Evolutionary conservation across 1,139 yeast species (phyloP).

Genomic region (Pichia sp.): DNA sequence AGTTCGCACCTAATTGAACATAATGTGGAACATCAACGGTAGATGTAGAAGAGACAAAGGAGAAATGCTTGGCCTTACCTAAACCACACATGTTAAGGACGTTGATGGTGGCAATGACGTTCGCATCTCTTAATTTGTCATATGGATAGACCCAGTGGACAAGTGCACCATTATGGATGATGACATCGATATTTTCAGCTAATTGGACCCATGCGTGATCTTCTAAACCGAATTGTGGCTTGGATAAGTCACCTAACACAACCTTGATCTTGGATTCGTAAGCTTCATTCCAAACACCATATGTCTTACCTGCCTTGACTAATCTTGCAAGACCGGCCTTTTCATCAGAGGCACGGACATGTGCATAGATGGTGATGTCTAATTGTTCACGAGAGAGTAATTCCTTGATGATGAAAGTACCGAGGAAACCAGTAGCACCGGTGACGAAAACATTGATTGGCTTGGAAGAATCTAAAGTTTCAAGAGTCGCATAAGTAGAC

Average conservation of each 20-base stretch:
- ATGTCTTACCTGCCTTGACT: constrained; percentile 72
- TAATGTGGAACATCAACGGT: constrained; percentile 83
- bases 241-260: constrained; percentile 80
- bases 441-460: constrained; percentile 76
- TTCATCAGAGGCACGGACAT: constrained; percentile 80
- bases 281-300: constrained; percentile 77
- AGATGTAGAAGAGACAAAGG: constrained; percentile 96
- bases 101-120: constrained; percentile 84
- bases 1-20: constrained; percentile 71
- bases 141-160: constrained; percentile 99
- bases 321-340: constrained; percentile 75
- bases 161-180: constrained; percentile 95
- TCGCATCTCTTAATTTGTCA: constrained; percentile 85
- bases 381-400: constrained; percentile 51
- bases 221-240: constrained; percentile 68
- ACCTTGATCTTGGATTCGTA: constrained; percentile 62
- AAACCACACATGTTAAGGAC: constrained; percentile 72
- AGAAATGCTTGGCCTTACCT: constrained; percentile 83
- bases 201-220: constrained; percentile 57
- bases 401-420: constrained; percentile 82
- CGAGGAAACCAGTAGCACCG: constrained; percentile 96
- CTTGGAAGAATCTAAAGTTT: constrained; percentile 35
- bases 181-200: constrained; percentile 64
- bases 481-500: constrained; percentile 39
- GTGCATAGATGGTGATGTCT: constrained; percentile 69